phyloP scores from a whole-genome alignment of 352 stramenopile genomes.

The Phytophthora rubi region DNA sequence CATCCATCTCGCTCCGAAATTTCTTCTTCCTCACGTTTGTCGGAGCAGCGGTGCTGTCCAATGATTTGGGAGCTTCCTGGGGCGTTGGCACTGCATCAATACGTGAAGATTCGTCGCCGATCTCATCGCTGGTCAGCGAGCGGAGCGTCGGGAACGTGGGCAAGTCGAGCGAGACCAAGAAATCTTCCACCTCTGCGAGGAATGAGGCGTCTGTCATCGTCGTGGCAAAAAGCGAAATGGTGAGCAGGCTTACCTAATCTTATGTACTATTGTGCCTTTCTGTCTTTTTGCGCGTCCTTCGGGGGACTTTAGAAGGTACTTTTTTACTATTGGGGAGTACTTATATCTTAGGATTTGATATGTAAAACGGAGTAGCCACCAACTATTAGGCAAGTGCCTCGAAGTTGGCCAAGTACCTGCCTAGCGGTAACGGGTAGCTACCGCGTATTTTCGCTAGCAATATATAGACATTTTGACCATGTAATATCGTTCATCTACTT shows the following conservation, averaged over 20 bases:
- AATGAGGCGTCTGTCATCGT: slow-evolving; percentile 10
- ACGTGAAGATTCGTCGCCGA: not conserved
- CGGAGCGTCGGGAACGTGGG: slow-evolving; percentile 15
- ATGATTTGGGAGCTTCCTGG: not conserved
- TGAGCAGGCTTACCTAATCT: not conserved
- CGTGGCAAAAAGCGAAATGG: slow-evolving; percentile 13
- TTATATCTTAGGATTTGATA: too few relatives aligned
- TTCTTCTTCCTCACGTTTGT: slow-evolving; percentile 1
- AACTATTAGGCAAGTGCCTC: too few relatives aligned
- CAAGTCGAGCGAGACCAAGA: slow-evolving; percentile 31
- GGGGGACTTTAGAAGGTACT: too few relatives aligned
- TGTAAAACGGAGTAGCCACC: too few relatives aligned
- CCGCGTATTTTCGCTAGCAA: too few relatives aligned
- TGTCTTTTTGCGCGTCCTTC: too few relatives aligned
- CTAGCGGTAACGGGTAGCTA: too few relatives aligned
- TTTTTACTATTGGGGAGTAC: too few relatives aligned
- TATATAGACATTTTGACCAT: too few relatives aligned
- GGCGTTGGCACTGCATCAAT: not conserved
- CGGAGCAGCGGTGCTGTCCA: not conserved
- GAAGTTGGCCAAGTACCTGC: too few relatives aligned
- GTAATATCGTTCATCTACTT: too few relatives aligned
- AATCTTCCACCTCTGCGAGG: slow-evolving; percentile 26
- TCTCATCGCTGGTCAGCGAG: not conserved
- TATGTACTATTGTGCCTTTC: too few relatives aligned
- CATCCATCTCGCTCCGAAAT: not conserved